Evolutionary conservation across 2,329 filamentous ascomycete species (phyloP).

Genomic region (Lachnellula occidentalis): DNA sequence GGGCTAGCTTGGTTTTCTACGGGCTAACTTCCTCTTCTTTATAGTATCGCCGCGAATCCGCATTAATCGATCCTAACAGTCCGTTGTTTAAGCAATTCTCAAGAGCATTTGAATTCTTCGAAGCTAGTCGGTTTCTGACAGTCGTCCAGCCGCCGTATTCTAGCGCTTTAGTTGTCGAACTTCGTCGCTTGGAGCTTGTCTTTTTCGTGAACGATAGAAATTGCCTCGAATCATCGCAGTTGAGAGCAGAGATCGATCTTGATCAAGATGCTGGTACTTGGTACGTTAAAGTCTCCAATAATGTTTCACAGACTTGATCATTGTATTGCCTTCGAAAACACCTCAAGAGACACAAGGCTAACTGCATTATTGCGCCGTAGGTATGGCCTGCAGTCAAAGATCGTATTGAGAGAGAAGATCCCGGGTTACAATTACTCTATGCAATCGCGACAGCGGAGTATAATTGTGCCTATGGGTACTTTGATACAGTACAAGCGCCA

Average conservation of each 20-base stretch:
- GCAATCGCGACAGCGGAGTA: slow-evolving; percentile 35
- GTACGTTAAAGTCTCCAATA: slow-evolving; percentile 37
- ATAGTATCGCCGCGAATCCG: slow-evolving; percentile 15
- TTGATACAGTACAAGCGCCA: slow-evolving; percentile 24
- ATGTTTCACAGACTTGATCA: background rate
- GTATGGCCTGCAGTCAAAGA: slow-evolving; percentile 45
- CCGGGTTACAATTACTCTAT: background rate
- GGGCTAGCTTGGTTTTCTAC: too few relatives aligned
- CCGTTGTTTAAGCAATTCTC: slow-evolving; percentile 35
- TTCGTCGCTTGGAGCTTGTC: slow-evolving; percentile 46
- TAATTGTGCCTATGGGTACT: slow-evolving; percentile 48
- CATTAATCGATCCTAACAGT: slow-evolving; percentile 47
- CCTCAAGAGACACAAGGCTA: too few relatives aligned
- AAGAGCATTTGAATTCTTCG: slow-evolving; percentile 46
- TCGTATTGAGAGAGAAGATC: slow-evolving; percentile 45
- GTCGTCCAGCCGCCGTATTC: slow-evolving; percentile 39
- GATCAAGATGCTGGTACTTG: slow-evolving; percentile 55
- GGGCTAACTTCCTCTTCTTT: too few relatives aligned
- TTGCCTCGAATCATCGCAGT: slow-evolving; percentile 43
- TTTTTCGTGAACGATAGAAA: slow-evolving; percentile 44
- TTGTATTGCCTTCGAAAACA: too few relatives aligned
- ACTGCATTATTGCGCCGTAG: background rate
- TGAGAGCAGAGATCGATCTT: slow-evolving; percentile 47
- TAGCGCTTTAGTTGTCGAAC: slow-evolving; percentile 38
- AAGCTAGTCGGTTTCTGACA: slow-evolving; percentile 37